These are phyloP conservation scores for Chaetoscypha palmicola DNA, from an alignment of 2,329 filamentous ascomycete species.

Conservation along the genomic window DNA sequence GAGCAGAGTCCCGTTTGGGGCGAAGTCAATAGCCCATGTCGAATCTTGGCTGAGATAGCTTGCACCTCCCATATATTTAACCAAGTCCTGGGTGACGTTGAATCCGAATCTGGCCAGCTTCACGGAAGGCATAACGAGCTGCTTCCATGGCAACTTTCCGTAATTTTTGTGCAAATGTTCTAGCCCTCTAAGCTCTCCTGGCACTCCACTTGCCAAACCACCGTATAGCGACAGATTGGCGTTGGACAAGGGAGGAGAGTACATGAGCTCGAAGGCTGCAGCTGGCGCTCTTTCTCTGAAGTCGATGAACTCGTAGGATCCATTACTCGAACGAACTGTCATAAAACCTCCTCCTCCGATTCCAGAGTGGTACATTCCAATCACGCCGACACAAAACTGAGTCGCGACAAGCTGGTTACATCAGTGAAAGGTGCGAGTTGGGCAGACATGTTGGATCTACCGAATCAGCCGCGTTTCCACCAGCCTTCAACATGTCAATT, in stretches of 20 bases:
- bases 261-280: slow-evolving; percentile 56
- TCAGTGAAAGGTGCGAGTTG: too few species aligned
- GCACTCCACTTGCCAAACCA: slow-evolving; percentile 49
- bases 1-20: slow-evolving; percentile 69
- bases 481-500: slow-evolving; percentile 51
- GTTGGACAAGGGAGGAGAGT: slow-evolving; percentile 42
- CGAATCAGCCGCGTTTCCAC: slow-evolving; percentile 51
- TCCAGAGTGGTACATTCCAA: slow-evolving; percentile 50
- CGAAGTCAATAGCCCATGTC: slow-evolving; percentile 82
- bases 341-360: slow-evolving; percentile 64
- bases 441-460: too few species aligned
- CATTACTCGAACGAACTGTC: slow-evolving; percentile 51
- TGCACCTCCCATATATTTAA: slow-evolving; percentile 50
- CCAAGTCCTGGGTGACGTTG: slow-evolving; percentile 50
- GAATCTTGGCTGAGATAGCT: slow-evolving; percentile 66
- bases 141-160: slow-evolving; percentile 45
- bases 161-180: slow-evolving; percentile 38
- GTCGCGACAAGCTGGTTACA: slow-evolving; percentile 45
- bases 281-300: slow-evolving; percentile 63
- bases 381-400: slow-evolving; percentile 46
- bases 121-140: slow-evolving; percentile 52
- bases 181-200: slow-evolving; percentile 40
- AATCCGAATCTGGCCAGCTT: slow-evolving; percentile 55
- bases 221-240: slow-evolving; percentile 46
- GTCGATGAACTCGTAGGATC: slow-evolving; percentile 60